Base-by-base conservation (phyloP, 75 land plant genomes). In the Gnetum montanum region DNA sequence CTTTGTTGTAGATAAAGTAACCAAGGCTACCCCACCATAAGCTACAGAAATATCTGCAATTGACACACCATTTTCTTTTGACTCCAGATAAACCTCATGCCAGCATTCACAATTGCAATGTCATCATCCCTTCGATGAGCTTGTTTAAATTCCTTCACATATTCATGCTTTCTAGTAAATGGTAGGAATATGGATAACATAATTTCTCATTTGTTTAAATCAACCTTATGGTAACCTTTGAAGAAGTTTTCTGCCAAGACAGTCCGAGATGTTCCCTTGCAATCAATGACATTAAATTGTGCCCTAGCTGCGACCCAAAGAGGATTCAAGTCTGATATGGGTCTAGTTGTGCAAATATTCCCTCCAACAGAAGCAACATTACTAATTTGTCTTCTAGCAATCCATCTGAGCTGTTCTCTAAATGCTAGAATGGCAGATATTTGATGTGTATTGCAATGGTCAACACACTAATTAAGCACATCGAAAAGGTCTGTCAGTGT, bases 91-190 rank as follows among this genome's bases (percentile, higher is more conserved):
- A 90, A 82, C 27, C 97, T 82, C 82, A 95, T 79, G 31, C 86
- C 99, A 61, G 97, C 97, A 75, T 95, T 95, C 47, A 90, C 97
- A 65, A 95, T 72, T 29, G 99, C 99, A 75, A 95, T 95, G 54
- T 95, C 99, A 67, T 95, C 99, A 63, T 95, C 99, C 47, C 97
- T 71, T 19, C 99, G 69, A 55, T 95, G 99, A n/a, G 99, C 96
- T 61, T 95, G 99, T 69, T 95, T 95, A 52, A 86, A 95, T 58
- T 95, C 99, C 64, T 95, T 95, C 34, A 95, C 86, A 77, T 59
- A 90, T 65, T 95, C 99, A 78, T 62, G 71, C 8, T 50, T 76
- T 48, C 74, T 66, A 29, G 83, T 86, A 92, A 91, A 95, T 36
- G 99, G 99, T 60, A 95, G 50, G 36, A 83, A 72, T 43, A 90